Percentiles rank a stretch among this genome's conserved stretches.
phyloP scores from a whole-genome alignment of 768 basidiomycete species.

The Artomyces pyxidatus region DNA sequence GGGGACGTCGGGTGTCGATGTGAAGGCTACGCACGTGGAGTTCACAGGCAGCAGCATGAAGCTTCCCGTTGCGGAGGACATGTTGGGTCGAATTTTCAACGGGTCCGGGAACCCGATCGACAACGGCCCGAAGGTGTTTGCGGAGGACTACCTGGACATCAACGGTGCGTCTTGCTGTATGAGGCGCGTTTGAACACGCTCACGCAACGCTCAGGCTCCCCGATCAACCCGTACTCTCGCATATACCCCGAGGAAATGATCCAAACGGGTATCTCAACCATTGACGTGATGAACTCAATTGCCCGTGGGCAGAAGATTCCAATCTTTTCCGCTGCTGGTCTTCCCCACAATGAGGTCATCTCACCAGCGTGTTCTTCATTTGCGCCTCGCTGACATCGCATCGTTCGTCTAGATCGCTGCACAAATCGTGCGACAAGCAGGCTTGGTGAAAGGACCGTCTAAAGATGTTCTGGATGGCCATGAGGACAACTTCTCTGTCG shows the following conservation, averaged over 20 bases:
- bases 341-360: slow-evolving; percentile 94
- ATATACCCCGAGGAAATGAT: slow-evolving; percentile 99
- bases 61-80: slow-evolving; percentile 96
- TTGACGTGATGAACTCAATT: slow-evolving; percentile 97
- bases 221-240: slow-evolving; percentile 95
- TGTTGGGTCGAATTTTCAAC: slow-evolving; percentile 98
- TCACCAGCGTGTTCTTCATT: slow-evolving; percentile 7
- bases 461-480: slow-evolving; percentile 98
- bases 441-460: slow-evolving; percentile 91
- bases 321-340: slow-evolving; percentile 97
- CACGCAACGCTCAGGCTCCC: slow-evolving; percentile 56
- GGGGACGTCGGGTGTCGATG: slow-evolving; percentile 95
- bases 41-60: slow-evolving; percentile 99
- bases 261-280: slow-evolving; percentile 98
- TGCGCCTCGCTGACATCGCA: slow-evolving; percentile 4
- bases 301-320: slow-evolving; percentile 99
- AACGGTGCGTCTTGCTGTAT: slow-evolving; percentile 57
- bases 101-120: slow-evolving; percentile 98
- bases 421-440: slow-evolving; percentile 99
- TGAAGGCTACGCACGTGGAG: slow-evolving; percentile 94
- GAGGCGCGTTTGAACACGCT: neutral
- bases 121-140: slow-evolving; percentile 97
- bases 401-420: slow-evolving; percentile 74
- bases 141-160: slow-evolving; percentile 98
- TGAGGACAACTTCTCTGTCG: slow-evolving; percentile 99